Percentiles rank a stretch among this genome's conserved stretches.
Conservation (phyloP, 805 yeast species). For the Hemisphaericaspora nanyangensis region DNA sequence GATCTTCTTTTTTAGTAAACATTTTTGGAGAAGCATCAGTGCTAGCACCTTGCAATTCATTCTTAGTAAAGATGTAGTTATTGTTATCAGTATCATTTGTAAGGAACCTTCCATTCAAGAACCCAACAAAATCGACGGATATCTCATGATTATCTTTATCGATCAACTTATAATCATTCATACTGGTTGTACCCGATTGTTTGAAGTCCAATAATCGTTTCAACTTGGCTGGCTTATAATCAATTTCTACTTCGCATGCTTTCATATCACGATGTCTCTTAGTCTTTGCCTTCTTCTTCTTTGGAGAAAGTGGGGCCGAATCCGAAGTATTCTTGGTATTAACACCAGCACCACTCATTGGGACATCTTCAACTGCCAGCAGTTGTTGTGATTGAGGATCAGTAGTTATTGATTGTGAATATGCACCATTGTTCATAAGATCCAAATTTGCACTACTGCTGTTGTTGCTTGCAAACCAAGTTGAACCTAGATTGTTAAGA, state of each 20-base stretch:
- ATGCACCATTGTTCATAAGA: not conserved
- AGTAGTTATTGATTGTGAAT: not conserved
- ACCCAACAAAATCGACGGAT: conserved; percentile 27
- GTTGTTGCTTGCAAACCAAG: conserved; percentile 1
- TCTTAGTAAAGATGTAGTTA: conserved; percentile 23
- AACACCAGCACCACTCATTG: conserved; percentile 1
- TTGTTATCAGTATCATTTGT: conserved; percentile 39
- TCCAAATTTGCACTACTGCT: conserved; percentile 3
- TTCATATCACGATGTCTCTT: conserved; percentile 9
- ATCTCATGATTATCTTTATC: conserved; percentile 28
- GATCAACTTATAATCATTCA: conserved; percentile 20
- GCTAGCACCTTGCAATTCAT: conserved; percentile 5
- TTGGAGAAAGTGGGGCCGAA: conserved; percentile 2
- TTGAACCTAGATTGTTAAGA: not conserved
- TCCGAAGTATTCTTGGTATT: not conserved
- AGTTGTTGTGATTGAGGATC: conserved; percentile 2
- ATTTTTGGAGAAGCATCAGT: not conserved
- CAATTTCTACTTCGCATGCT: conserved; percentile 18
- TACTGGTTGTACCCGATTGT: conserved; percentile 9
- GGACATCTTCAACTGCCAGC: not conserved
- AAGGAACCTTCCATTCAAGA: conserved; percentile 40
- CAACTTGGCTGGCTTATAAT: conserved; percentile 23
- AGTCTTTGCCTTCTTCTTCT: conserved; percentile 8
- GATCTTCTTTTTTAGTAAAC: conserved; percentile 15
- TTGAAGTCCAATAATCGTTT: conserved; percentile 28